Conservation (phyloP, 2,329 filamentous ascomycete genomes). For the Epicoccum nigrum region DNA sequence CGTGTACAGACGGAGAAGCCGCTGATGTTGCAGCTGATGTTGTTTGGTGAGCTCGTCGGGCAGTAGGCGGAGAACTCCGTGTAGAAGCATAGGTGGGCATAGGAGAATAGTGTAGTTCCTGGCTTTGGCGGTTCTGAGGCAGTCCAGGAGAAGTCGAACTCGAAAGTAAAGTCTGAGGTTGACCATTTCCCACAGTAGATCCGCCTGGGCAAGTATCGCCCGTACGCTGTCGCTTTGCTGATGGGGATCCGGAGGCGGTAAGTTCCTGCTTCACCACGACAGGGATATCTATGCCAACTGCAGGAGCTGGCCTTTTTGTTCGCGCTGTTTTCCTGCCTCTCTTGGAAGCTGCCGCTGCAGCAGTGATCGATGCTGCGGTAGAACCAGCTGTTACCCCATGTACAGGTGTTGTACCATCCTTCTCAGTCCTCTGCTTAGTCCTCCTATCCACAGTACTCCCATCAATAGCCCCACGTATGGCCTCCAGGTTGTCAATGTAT, state of each 20-base stretch:
- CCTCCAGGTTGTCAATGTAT: slow-evolving; percentile 37
- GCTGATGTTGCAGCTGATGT: too few species aligned
- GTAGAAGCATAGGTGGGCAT: too few species aligned
- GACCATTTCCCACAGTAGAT: not conserved
- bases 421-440: not conserved
- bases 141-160: not conserved
- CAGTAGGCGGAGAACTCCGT: too few species aligned
- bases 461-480: slow-evolving; percentile 32
- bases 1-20: too few species aligned
- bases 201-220: not conserved
- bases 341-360: slow-evolving; percentile 9
- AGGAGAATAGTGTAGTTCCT: too few species aligned
- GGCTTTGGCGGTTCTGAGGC: too few species aligned
- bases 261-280: not conserved
- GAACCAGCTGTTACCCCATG: not conserved
- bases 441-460: slow-evolving; percentile 24
- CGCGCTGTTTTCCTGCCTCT: slow-evolving; percentile 10
- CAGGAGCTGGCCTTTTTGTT: slow-evolving; percentile 2
- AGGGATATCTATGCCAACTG: not conserved
- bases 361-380: slow-evolving; percentile 12
- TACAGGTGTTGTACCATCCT: not conserved
- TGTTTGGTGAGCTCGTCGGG: too few species aligned
- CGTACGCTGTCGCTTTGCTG: slow-evolving; percentile 27
- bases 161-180: not conserved
- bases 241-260: not conserved